A percentile compares a stretch with the other conserved stretches of the same genome.
Conservation (phyloP, 2,329 filamentous ascomycete species). For the Botrytis medusae region DNA sequence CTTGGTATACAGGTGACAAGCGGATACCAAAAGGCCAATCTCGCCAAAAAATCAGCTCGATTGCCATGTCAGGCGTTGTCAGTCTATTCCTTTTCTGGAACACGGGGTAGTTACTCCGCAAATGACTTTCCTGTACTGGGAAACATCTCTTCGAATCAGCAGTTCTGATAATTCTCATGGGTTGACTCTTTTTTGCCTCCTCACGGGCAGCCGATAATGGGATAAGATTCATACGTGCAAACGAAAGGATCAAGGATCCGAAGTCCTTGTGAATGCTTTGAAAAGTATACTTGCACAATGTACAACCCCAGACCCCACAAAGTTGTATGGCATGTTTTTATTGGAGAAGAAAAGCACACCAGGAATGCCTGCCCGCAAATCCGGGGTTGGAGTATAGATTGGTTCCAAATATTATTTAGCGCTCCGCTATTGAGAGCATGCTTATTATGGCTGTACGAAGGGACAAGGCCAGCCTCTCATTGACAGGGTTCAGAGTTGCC, state of each 20-base stretch:
- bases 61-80: background rate
- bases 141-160: background rate
- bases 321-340: conserved; percentile 4
- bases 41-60: conserved; percentile 2
- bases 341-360: background rate
- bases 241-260: background rate
- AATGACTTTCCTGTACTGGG: background rate
- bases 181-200: background rate
- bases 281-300: background rate
- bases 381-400: conserved; percentile 15
- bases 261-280: background rate
- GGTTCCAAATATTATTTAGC: conserved; percentile 5
- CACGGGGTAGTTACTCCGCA: conserved; percentile 1
- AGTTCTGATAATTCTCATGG: background rate
- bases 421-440: background rate
- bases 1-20: background rate
- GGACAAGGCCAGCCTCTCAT: background rate
- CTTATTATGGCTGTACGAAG: conserved; percentile 3
- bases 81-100: background rate
- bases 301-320: conserved; percentile 12
- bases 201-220: background rate
- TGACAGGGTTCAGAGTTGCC: background rate
- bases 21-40: background rate
- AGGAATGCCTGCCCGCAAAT: conserved; percentile 21
- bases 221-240: background rate